Evolutionary conservation across 805 yeast genomes (phyloP), one percentile per base, ranked within the genome.

Genomic region (Kazachstania martiniae): DNA sequence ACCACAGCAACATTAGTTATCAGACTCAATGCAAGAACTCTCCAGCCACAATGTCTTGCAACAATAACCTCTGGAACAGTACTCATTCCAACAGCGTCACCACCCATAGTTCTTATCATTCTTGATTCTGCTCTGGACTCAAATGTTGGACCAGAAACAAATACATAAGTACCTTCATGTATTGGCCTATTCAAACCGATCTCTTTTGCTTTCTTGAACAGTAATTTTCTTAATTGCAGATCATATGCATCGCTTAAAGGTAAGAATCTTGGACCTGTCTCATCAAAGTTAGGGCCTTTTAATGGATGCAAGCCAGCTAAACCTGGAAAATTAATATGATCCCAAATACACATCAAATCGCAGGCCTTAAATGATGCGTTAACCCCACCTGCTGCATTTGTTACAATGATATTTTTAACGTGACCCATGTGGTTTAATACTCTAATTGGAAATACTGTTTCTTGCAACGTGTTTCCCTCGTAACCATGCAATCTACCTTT

Each of bases 351-450:
- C 97, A 91, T 89, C 42, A 89, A 62, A 49, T 91, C 96, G 21
- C 96, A 95, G 2, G 89, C 82, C 33, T 66, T 66, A 56, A 58
- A 87, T 4, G 47, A 50, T 2, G 71, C 58, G 47, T 85, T 80
- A 28, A 81, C 56, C 1, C 95, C 96, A 28, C 97, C 98, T 2
- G 95, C 94, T 1, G 98, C 98, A 58, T 89, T 89, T n/a, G 97
- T 89, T 8, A 79, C 93, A 16, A 89, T 63, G 27, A 89, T 63
- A 3, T 66, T 63, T 28, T 65, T 56, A 18, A 77, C 74, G 25
- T 37, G 34, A 0, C 79, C 84, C 46, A 87, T 58, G 25, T 62
- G 53, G 31, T 73, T 65, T 33, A 93, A 74, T 16, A 81, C 77
- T 36, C 98, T 69, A 12, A 89, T 65, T 0, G 96, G 95, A 53